Base-by-base conservation (phyloP, 2,329 filamentous ascomycete species). In the Daldinia eschscholtzii region DNA sequence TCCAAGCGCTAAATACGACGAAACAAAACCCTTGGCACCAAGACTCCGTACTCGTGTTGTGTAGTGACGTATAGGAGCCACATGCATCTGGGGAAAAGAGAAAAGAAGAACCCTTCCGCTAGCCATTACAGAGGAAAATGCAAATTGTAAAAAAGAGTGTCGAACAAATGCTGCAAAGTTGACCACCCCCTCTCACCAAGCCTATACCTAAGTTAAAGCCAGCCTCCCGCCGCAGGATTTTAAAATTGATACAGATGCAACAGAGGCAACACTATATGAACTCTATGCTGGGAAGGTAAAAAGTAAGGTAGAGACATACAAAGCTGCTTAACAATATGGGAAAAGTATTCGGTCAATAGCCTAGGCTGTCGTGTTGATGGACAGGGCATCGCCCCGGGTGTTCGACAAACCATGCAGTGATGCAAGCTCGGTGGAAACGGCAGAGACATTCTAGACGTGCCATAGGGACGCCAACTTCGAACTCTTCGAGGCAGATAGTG, bases 401-500 rank as follows among this genome's bases (percentile, higher is more conserved):
- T 58, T 84, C 83, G 64, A 86, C 82, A 75, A 89, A 91, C 89
- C 89, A 91, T 6, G 85, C 84, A 41, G 82, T 81, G 69, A 91
- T 91, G 76, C 89, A 91, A 20, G 80, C 77, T 50, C 83, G 79
- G 74, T 91, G 89, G 73, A 91, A 91, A 18, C 88, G 84, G 75
- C 89, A 91, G 28, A 91, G 82, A 73, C 89, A 91, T 78, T 91
- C 89, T 55, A 91, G 79, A 48, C 89, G 82, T n/a, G 87, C 89
- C 89, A 91, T 91, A 28, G 83, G 79, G 30, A 86, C 84, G 1
- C 88, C 88, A 0, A 86, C 87, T 65, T 87, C 84, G 68, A 90
- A 90, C 76, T 91, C 89, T 73, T 91, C 89, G 2, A 91, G 81
- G 72, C 89, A 91, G 57, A 91, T 91, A 4, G 88, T 90, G 75